Percentiles rank a stretch among this genome's conserved stretches.
Conservation (phyloP, 495 filamentous ascomycete species). For the Daldinia concentrica region DNA sequence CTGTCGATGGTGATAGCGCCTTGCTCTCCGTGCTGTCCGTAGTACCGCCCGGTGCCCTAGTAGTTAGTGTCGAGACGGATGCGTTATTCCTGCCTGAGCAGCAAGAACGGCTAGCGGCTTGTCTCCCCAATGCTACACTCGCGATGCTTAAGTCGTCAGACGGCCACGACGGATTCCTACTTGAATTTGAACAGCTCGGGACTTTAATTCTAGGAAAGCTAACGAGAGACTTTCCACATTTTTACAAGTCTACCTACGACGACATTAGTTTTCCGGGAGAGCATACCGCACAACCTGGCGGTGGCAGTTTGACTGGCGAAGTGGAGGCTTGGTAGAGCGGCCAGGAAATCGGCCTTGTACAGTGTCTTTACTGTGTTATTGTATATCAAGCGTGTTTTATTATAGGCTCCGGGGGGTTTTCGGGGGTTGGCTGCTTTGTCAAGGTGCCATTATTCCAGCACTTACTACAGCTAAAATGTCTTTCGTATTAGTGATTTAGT, state of each 20-base stretch:
- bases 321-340: conserved; percentile 35
- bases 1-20: conserved; percentile 7
- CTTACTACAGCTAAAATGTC: conserved; percentile 1
- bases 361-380: conserved; percentile 14
- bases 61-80: conserved; percentile 51
- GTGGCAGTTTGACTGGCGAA: conserved; percentile 36
- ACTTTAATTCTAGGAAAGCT: conserved; percentile 43
- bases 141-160: conserved; percentile 43
- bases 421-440: background rate
- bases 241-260: conserved; percentile 33
- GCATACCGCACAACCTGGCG: conserved; percentile 33
- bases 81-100: conserved; percentile 49
- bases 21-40: conserved; percentile 35
- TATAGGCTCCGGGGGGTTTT: conserved; percentile 12
- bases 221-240: conserved; percentile 37
- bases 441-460: conserved; percentile 12
- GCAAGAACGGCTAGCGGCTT: conserved; percentile 44
- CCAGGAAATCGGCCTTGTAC: background rate
- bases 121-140: conserved; percentile 46
- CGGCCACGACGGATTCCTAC: conserved; percentile 52
- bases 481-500: conserved; percentile 6
- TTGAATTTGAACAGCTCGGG: conserved; percentile 49
- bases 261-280: conserved; percentile 8
- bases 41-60: conserved; percentile 42
- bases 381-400: conserved; percentile 17